These are phyloP conservation scores for Amphirosellinia nigrospora DNA, from an alignment of 495 filamentous ascomycete genomes.

Conservation along the genomic window DNA sequence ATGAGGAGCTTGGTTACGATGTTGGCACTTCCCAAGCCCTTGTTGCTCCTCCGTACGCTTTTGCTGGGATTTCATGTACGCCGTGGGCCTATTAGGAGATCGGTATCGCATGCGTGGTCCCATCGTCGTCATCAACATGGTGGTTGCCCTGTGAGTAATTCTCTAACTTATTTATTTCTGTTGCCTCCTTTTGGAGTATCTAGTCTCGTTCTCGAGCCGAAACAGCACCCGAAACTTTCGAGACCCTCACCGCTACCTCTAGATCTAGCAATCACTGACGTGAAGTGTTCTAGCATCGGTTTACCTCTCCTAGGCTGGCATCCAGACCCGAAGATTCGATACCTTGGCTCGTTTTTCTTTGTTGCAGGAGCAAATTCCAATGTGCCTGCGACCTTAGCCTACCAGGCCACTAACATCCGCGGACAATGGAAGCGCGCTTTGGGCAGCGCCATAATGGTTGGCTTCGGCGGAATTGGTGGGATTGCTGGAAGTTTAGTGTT, in stretches of 20 bases:
- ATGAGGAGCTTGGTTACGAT: slow-evolving; percentile 47
- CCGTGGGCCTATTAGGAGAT: slow-evolving; percentile 58
- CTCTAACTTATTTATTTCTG: background rate
- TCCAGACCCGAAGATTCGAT: slow-evolving; percentile 54
- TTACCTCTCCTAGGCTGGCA: slow-evolving; percentile 52
- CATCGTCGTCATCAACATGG: slow-evolving; percentile 59
- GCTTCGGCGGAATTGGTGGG: slow-evolving; percentile 64
- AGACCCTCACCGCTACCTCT: too few relatives aligned
- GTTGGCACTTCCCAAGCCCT: slow-evolving; percentile 62
- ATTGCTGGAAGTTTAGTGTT: slow-evolving; percentile 65
- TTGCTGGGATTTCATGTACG: slow-evolving; percentile 64
- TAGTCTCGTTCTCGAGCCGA: background rate
- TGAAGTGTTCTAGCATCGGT: background rate
- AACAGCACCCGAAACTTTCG: too few relatives aligned
- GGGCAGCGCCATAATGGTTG: slow-evolving; percentile 61
- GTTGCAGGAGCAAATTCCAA: slow-evolving; percentile 63
- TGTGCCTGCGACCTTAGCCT: slow-evolving; percentile 59
- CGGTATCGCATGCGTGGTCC: slow-evolving; percentile 60
- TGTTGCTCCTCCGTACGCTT: slow-evolving; percentile 64
- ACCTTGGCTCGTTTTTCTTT: slow-evolving; percentile 66
- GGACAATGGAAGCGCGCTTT: slow-evolving; percentile 72
- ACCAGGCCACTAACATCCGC: slow-evolving; percentile 67
- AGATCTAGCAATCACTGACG: background rate
- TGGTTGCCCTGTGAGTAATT: slow-evolving; percentile 36
- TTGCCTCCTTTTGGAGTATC: background rate